Base-by-base conservation (phyloP, 2,329 filamentous ascomycete genomes). In the Cladobotryum protrusum region DNA sequence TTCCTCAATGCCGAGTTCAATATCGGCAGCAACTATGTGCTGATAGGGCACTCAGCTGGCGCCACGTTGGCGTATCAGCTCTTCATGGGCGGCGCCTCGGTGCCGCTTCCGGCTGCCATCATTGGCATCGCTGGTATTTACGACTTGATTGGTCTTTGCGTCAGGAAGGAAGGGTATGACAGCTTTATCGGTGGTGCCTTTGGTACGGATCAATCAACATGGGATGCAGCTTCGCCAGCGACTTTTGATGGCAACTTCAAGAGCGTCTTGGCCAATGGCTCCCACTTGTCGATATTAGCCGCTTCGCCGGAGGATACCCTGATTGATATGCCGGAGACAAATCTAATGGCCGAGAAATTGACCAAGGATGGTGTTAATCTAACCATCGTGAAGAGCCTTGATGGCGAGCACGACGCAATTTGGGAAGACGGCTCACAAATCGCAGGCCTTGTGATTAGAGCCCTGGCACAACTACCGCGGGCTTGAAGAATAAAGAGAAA, bases 101-200 rank as follows among this genome's bases (percentile, higher is more conserved):
- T 70, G 3, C 65, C 63, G 5, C 61, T 71, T 15, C 81, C 81
- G 0, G 59, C 67, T 3, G 78, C 75, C 4, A 66, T 87, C n/a
- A 61, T 87, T 4, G 77, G 82, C 33, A 66, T 86, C 17, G 78
- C 78, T 49, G 85, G 86, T 1, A 79, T 89, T 18, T 88, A 87
- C 64, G 79, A 86, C 59, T 64, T 89, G 9, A 71, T 72, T 7
- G 73, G 73, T 0, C 65, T 88, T 17, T 68, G 74, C 20, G 64
- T 70, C 43, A 70, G 74, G 7, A 70, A 76, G 34, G 62, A 60
- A 15, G 70, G 68, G 5, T 89, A 89, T 61, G 61, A 67, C 5
- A 71, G 72, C 3, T 82, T 89, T 53, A 70, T 85, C 17, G 59
- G 65, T 3, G 73, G 69, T 5, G 83, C 85, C 1, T 88, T 89